A percentile compares a stretch with the other conserved stretches of the same genome.
These are phyloP conservation scores for Hyphodiscus sp. DNA, from an alignment of 2,329 filamentous ascomycete species.

Conservation along the genomic window DNA sequence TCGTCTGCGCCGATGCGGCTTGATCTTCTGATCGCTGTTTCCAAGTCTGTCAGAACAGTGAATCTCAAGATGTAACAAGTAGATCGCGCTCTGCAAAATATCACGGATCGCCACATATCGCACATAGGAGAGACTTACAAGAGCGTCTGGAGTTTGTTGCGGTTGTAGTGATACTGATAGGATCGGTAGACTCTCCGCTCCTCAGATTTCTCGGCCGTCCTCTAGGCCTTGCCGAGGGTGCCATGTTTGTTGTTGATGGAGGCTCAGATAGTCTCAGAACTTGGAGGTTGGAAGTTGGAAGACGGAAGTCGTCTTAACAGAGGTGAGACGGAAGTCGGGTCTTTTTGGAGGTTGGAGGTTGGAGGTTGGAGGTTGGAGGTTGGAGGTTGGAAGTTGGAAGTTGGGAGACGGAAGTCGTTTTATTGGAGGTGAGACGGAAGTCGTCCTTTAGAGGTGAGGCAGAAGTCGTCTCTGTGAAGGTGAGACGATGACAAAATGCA, in stretches of 20 bases:
- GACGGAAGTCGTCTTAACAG: too few relatives aligned
- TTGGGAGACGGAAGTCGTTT: too few relatives aligned
- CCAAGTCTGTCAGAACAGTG: constrained; percentile 6
- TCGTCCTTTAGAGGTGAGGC: too few relatives aligned
- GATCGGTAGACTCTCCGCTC: constrained; percentile 3
- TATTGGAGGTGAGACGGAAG: too few relatives aligned
- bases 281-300: too few relatives aligned
- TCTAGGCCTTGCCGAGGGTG: constrained; percentile 14
- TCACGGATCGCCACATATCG: not conserved
- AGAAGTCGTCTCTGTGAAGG: too few relatives aligned
- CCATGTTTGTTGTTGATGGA: constrained; percentile 10
- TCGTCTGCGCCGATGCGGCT: constrained; percentile 9
- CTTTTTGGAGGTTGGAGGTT: too few relatives aligned
- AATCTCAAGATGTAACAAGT: not conserved
- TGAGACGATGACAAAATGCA: not conserved
- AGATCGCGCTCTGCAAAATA: not conserved
- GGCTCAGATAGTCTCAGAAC: not conserved
- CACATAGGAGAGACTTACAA: constrained; percentile 17
- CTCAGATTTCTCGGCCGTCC: constrained; percentile 17
- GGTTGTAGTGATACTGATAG: constrained; percentile 11
- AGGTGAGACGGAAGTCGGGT: too few relatives aligned
- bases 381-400: too few relatives aligned
- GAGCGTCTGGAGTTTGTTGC: constrained; percentile 17
- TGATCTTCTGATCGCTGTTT: constrained; percentile 19
- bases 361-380: too few relatives aligned